Percentiles rank a stretch among this genome's conserved stretches.
Evolutionary conservation across 805 yeast genomes (phyloP).

Genomic region (Nematodospora valgi): DNA sequence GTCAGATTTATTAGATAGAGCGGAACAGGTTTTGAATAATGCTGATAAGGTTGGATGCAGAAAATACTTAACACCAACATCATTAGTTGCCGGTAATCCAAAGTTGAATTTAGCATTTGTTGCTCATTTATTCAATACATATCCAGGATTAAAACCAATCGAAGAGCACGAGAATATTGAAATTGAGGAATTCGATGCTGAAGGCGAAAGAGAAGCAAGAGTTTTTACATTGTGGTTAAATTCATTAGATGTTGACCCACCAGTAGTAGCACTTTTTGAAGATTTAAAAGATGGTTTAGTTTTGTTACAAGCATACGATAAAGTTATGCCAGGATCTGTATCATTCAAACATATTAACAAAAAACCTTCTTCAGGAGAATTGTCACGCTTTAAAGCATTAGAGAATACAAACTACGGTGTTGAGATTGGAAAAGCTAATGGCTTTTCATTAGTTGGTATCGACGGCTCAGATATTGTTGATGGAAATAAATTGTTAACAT

Average conservation of each 20-base stretch:
- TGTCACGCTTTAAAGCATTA: slow-evolving; percentile 88
- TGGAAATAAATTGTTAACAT: slow-evolving; percentile 82
- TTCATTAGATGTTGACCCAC: slow-evolving; percentile 93
- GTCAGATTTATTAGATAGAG: slow-evolving; percentile 69
- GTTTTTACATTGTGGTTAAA: slow-evolving; percentile 97
- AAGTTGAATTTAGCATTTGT: slow-evolving; percentile 95
- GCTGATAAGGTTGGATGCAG: slow-evolving; percentile 92
- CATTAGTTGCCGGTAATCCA: slow-evolving; percentile 94
- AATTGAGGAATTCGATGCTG: slow-evolving; percentile 97
- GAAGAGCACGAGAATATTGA: slow-evolving; percentile 90
- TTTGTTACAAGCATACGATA: slow-evolving; percentile 88
- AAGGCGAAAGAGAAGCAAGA: slow-evolving; percentile 98
- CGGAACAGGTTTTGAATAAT: slow-evolving; percentile 78
- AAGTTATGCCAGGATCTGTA: slow-evolving; percentile 92
- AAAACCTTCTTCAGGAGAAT: slow-evolving; percentile 74
- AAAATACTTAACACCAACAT: slow-evolving; percentile 89
- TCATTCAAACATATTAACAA: slow-evolving; percentile 77
- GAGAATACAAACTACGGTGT: slow-evolving; percentile 99
- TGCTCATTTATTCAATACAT: slow-evolving; percentile 93
- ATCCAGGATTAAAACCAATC: slow-evolving; percentile 94
- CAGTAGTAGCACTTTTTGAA: slow-evolving; percentile 86
- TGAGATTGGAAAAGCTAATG: slow-evolving; percentile 87
- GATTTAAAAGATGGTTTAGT: slow-evolving; percentile 92
- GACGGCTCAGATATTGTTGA: slow-evolving; percentile 97
- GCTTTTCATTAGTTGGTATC: slow-evolving; percentile 93